Evolutionary conservation across 805 yeast genomes (phyloP).

Genomic region (Kazachstania africana): DNA sequence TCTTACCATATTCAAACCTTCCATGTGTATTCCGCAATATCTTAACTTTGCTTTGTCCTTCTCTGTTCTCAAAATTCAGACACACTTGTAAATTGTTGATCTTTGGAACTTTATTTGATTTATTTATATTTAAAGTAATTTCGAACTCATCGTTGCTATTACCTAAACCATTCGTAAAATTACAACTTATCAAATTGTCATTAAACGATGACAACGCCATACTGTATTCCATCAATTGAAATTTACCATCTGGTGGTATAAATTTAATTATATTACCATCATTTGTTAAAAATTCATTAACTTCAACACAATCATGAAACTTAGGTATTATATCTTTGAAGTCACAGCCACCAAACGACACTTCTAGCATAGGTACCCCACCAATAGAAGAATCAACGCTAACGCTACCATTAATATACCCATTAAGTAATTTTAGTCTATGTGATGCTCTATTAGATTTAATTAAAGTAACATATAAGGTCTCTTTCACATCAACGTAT

Average conservation of each 20-base stretch:
- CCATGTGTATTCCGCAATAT: slow-evolving; percentile 64
- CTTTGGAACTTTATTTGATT: slow-evolving; percentile 33
- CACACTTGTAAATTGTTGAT: slow-evolving; percentile 33
- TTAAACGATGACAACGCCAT: slow-evolving; percentile 34
- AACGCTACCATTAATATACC: slow-evolving; percentile 49
- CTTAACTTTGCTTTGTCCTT: slow-evolving; percentile 35
- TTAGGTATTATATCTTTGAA: slow-evolving; percentile 49
- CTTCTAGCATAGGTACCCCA: slow-evolving; percentile 54
- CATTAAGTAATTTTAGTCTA: slow-evolving; percentile 8
- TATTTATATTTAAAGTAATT: slow-evolving; percentile 21
- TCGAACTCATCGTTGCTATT: slow-evolving; percentile 30
- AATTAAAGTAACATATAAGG: slow-evolving; percentile 36
- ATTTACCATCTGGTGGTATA: slow-evolving; percentile 81
- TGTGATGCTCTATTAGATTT: slow-evolving; percentile 1
- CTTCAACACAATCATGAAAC: slow-evolving; percentile 60
- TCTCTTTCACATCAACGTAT: slow-evolving; percentile 72
- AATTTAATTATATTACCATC: slow-evolving; percentile 35
- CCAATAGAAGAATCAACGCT: slow-evolving; percentile 44
- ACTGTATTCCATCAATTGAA: slow-evolving; percentile 49
- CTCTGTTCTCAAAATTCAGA: too few species aligned
- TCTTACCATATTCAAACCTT: slow-evolving; percentile 44
- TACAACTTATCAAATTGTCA: slow-evolving; percentile 20
- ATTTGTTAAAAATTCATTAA: slow-evolving; percentile 7
- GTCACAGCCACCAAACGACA: slow-evolving; percentile 37
- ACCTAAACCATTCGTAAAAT: slow-evolving; percentile 26